Base-by-base conservation (phyloP, 108 stramenopile genomes). In the Conticribra weissflogii region DNA sequence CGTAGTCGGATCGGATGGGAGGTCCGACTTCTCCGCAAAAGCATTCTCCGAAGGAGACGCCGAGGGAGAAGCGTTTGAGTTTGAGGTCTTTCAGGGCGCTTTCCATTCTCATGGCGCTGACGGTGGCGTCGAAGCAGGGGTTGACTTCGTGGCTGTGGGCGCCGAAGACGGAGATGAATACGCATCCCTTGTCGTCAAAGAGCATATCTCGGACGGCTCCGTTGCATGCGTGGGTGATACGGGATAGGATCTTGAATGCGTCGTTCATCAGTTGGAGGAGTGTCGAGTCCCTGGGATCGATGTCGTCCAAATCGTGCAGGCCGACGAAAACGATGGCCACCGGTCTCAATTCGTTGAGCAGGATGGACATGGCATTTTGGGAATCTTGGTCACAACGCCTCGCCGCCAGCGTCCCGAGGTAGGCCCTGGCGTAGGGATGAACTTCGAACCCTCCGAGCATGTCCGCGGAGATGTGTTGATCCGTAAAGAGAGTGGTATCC, bases 121-220 rank as follows among this genome's bases (percentile, higher is more conserved):
- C 60, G 19, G 72, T 76, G 9, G 82, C 82, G 64, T 74, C 78
- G 51, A 83, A 74, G 49, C 78, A 78, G 18, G 77, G 77, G 59
- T 79, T 75, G 32, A 72, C 82, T 32, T 76, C 82, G 45, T 78
- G 76, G 24, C 78, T 79, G 33, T 79, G 78, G 21, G 82, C 82
- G 14, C 82, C 82, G 45, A 83, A 83, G 24, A 83, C 74, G 3
- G 82, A 78, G 46, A 83, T 83, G 57, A 83, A 83, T 25, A 78
- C 78, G 51, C 82, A 83, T 0, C 82, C 82, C 78, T 83, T 83
- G 66, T 83, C 82, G 45, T 83, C 82, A 31, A 79, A 83, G 2
- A 78, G 49, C 72, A 83, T 79, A 48, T 83, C 82, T 49, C 77
- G 54, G 15, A 80, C 79, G 18, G 79, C 79, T n/a, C 79, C 79